Evolutionary conservation across 2,329 filamentous ascomycete species (phyloP).

Genomic region (Coniochaeta prunicola): DNA sequence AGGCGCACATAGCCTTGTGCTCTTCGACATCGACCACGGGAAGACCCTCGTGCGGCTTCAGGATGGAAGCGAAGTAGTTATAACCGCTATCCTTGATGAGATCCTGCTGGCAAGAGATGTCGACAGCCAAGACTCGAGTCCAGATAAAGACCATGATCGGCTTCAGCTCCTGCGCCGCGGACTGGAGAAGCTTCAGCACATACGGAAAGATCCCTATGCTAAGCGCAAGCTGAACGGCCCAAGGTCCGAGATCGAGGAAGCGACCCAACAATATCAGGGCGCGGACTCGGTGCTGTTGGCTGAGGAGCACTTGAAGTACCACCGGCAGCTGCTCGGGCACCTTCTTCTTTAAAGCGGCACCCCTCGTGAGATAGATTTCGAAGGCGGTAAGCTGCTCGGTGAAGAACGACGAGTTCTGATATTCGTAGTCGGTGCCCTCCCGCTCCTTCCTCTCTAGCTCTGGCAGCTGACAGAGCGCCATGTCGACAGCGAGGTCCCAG

Average conservation of each 20-base stretch:
- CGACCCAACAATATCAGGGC: slow-evolving; percentile 87
- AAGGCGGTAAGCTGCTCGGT: slow-evolving; percentile 96
- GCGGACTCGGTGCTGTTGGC: slow-evolving; percentile 86
- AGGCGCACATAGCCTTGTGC: slow-evolving; percentile 98
- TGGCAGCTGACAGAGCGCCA: slow-evolving; percentile 84
- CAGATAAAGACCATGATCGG: slow-evolving; percentile 99
- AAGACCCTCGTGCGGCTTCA: slow-evolving; percentile 76
- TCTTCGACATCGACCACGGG: slow-evolving; percentile 85
- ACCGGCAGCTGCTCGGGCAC: slow-evolving; percentile 93
- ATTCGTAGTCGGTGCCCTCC: slow-evolving; percentile 75
- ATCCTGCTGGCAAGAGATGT: slow-evolving; percentile 88
- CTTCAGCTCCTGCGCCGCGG: slow-evolving; percentile 87
- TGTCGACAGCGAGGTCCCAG: slow-evolving; percentile 95
- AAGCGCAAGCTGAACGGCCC: slow-evolving; percentile 95
- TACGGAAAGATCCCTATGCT: slow-evolving; percentile 99
- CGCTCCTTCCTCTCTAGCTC: slow-evolving; percentile 73
- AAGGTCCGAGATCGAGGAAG: slow-evolving; percentile 91
- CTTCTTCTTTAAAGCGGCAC: slow-evolving; percentile 72
- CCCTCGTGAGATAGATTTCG: slow-evolving; percentile 84
- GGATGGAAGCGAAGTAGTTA: slow-evolving; percentile 89
- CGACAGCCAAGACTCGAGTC: slow-evolving; percentile 91
- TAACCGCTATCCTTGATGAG: slow-evolving; percentile 95
- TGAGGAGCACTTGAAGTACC: slow-evolving; percentile 89
- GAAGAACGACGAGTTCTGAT: slow-evolving; percentile 92
- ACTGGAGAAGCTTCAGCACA: slow-evolving; percentile 93